Percentiles rank a stretch among this genome's conserved stretches.
Evolutionary conservation across 768 basidiomycete species (phyloP).

Genomic region (Mycena albidolilacea): DNA sequence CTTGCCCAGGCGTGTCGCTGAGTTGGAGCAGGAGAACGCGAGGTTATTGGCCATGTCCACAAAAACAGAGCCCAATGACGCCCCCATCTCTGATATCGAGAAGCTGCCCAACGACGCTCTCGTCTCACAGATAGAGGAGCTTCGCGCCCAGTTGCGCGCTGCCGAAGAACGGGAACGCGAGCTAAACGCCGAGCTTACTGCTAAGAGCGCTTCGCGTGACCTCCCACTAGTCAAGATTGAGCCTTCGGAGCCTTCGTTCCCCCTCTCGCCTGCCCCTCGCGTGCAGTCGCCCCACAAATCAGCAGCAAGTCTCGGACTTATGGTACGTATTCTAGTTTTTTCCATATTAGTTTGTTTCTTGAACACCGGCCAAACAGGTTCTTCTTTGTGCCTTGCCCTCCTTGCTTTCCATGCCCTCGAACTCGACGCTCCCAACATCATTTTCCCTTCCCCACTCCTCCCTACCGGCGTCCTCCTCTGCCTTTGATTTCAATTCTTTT

Average conservation of each 20-base stretch:
- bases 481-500: conserved; percentile 64
- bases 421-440: conserved; percentile 66
- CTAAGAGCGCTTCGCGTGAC: conserved; percentile 48
- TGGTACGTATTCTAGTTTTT: conserved; percentile 62
- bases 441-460: conserved; percentile 70
- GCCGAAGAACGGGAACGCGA: conserved; percentile 78
- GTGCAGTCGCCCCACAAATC: conserved; percentile 68
- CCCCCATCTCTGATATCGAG: conserved; percentile 46
- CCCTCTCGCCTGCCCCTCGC: conserved; percentile 59
- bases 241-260: conserved; percentile 65
- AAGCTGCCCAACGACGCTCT: conserved; percentile 55
- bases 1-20: conserved; percentile 78
- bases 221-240: conserved; percentile 69
- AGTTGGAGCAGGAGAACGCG: conserved; percentile 88
- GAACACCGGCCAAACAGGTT: conserved; percentile 64
- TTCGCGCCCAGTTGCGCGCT: conserved; percentile 74
- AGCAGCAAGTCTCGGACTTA: conserved; percentile 77
- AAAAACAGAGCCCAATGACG: conserved; percentile 51
- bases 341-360: conserved; percentile 32
- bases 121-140: conserved; percentile 74
- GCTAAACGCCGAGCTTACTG: conserved; percentile 73
- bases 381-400: conserved; percentile 84
- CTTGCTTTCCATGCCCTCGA: conserved; percentile 77
- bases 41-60: conserved; percentile 72
- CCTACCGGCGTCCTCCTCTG: conserved; percentile 58